Percentiles rank a stretch among this genome's conserved stretches.
phyloP scores from a whole-genome alignment of 2,329 filamentous ascomycete genomes.

The Cadophora luteo-olivacea region DNA sequence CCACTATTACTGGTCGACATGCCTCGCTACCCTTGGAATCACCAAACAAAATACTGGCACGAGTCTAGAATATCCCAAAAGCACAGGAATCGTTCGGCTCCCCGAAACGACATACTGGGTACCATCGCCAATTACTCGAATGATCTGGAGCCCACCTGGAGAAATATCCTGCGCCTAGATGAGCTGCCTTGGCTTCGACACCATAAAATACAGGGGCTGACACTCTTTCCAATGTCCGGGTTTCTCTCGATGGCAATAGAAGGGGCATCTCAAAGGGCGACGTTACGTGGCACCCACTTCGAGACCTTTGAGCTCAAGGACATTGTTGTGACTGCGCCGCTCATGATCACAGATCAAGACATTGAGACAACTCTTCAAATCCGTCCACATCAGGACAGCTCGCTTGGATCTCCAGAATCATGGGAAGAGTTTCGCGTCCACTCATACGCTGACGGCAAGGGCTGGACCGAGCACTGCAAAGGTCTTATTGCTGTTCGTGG shows the following conservation, averaged over 20 bases:
- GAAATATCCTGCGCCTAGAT: constrained; percentile 45
- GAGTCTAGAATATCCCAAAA: constrained; percentile 46
- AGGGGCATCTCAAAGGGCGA: constrained; percentile 41
- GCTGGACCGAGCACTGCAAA: constrained; percentile 64
- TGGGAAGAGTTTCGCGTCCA: constrained; percentile 65
- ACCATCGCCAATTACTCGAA: constrained; percentile 39
- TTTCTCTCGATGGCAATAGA: constrained; percentile 47
- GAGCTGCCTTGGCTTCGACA: constrained; percentile 53
- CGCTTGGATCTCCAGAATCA: constrained; percentile 48
- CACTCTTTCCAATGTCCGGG: constrained; percentile 46
- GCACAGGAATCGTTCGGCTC: constrained; percentile 50
- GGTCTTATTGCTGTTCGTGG: constrained; percentile 55
- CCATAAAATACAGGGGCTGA: constrained; percentile 45
- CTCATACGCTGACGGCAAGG: constrained; percentile 57
- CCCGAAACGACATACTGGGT: constrained; percentile 59
- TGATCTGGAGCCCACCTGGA: constrained; percentile 45
- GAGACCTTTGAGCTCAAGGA: constrained; percentile 56
- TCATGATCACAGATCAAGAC: constrained; percentile 55
- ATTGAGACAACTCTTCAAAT: constrained; percentile 58
- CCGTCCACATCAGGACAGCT: constrained; percentile 51
- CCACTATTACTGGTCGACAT: constrained; percentile 46
- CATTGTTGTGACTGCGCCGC: constrained; percentile 53
- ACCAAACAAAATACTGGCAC: constrained; percentile 58
- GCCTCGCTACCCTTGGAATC: constrained; percentile 62
- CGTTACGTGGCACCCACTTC: constrained; percentile 43